Percentiles rank a stretch among this genome's conserved stretches.
Evolutionary conservation across 1,139 yeast species (phyloP).

Genomic region (Debaryomyces coudertii): DNA sequence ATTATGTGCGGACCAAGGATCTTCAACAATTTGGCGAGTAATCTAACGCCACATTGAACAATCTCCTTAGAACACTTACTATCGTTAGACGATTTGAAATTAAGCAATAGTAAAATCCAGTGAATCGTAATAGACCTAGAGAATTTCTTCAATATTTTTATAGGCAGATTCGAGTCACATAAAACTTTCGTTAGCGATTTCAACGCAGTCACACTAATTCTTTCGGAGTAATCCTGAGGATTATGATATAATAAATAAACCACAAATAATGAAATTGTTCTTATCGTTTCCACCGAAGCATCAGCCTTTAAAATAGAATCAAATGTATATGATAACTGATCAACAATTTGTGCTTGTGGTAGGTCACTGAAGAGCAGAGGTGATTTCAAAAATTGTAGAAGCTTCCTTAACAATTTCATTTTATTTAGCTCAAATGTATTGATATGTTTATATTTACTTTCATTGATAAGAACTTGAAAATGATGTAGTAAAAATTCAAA

Average conservation of each 20-base stretch:
- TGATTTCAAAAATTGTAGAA: conserved; percentile 55
- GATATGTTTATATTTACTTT: conserved; percentile 50
- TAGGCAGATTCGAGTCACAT: conserved; percentile 36
- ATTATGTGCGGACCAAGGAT: conserved; percentile 51
- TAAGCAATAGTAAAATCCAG: conserved; percentile 63
- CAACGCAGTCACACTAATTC: conserved; percentile 34
- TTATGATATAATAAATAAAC: conserved; percentile 39
- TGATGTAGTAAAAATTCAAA: conserved; percentile 58
- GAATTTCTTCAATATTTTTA: conserved; percentile 48
- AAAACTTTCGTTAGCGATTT: conserved; percentile 34
- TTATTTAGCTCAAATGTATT: conserved; percentile 55
- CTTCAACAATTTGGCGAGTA: conserved; percentile 53
- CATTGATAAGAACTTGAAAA: conserved; percentile 53
- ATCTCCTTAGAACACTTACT: conserved; percentile 32
- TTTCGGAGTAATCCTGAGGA: conserved; percentile 27
- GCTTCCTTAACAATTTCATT: conserved; percentile 55
- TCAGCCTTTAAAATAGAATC: conserved; percentile 30
- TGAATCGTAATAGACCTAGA: conserved; percentile 63
- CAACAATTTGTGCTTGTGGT: conserved; percentile 11
- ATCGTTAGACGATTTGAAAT: conserved; percentile 24
- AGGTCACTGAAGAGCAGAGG: conserved; percentile 17
- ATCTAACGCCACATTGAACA: conserved; percentile 49
- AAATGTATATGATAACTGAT: conserved; percentile 23
- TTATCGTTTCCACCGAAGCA: conserved; percentile 42
- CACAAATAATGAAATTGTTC: conserved; percentile 37